Conservation (phyloP, 179 eudicot genomes). For the Spergularia azorica region DNA sequence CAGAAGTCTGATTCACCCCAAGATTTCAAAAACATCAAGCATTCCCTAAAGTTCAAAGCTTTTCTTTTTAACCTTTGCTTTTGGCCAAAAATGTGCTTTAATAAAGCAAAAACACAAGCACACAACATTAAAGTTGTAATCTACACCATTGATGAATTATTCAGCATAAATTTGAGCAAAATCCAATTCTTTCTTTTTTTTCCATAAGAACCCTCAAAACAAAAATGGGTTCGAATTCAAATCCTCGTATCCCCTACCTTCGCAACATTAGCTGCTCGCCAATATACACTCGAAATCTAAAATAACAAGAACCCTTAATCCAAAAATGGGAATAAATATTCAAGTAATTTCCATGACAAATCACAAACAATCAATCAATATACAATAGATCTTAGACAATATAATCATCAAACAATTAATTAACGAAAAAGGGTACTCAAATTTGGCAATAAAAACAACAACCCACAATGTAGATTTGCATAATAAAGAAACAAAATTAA, state of each 20-base stretch:
- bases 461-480: not conserved
- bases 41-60: not conserved
- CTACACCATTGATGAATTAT: not conserved
- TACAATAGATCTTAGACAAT: conserved; percentile 4
- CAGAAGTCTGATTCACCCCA: not conserved
- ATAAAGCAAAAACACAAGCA: not conserved
- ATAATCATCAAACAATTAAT: not conserved
- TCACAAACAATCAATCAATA: not conserved
- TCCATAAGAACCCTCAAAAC: not conserved
- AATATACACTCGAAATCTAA: not conserved
- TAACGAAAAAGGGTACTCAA: not conserved
- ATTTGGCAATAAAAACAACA: not conserved
- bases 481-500: not conserved
- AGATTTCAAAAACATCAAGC: too few species aligned
- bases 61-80: not conserved
- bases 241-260: too few species aligned
- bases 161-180: not conserved
- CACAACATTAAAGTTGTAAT: not conserved
- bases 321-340: not conserved
- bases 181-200: not conserved
- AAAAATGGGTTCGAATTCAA: too few species aligned
- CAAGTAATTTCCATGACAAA: not conserved
- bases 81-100: not conserved
- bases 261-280: too few species aligned
- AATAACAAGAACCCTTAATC: not conserved